Percentiles rank a stretch among this genome's conserved stretches.
Evolutionary conservation across 768 basidiomycete genomes (phyloP).

Genomic region (Leccinum incarnatum): DNA sequence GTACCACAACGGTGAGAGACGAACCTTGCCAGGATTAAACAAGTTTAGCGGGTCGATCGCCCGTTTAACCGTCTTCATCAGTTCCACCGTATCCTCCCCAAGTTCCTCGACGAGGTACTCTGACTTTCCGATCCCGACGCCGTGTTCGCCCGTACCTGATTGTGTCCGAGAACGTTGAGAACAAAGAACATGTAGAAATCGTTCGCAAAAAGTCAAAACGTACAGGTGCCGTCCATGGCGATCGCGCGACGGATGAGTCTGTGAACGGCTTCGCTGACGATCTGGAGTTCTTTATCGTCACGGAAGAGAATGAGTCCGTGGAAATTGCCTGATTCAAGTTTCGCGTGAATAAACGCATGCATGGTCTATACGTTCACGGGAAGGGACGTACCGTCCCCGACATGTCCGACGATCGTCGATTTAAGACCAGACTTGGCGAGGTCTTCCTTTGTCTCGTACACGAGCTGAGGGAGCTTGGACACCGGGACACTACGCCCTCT

Average conservation of each 20-base stretch:
- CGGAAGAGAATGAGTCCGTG: constrained; percentile 52
- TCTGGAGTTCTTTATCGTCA: constrained; percentile 54
- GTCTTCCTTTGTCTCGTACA: constrained; percentile 78
- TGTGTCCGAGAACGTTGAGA: not conserved
- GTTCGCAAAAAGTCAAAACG: constrained; percentile 21
- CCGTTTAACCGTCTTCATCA: constrained; percentile 85
- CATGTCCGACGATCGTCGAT: constrained; percentile 80
- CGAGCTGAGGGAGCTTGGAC: constrained; percentile 63
- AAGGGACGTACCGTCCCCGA: constrained; percentile 65
- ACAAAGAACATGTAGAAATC: not conserved
- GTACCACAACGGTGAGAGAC: not conserved
- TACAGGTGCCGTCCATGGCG: constrained; percentile 73
- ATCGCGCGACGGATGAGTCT: constrained; percentile 72
- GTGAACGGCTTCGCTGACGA: constrained; percentile 59
- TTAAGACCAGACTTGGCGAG: constrained; percentile 52
- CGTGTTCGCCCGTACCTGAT: constrained; percentile 81
- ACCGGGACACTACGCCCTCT: constrained; percentile 55
- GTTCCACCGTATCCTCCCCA: constrained; percentile 72
- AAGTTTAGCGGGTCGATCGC: constrained; percentile 78
- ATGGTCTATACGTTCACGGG: not conserved
- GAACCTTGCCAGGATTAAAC: constrained; percentile 81
- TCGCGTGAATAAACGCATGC: not conserved
- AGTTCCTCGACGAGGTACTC: constrained; percentile 83
- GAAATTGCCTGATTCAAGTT: constrained; percentile 38
- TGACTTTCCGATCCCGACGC: constrained; percentile 84